A percentile compares a stretch with the other conserved stretches of the same genome.
phyloP scores from a whole-genome alignment of 140 eudicot species.

The Anethum foeniculum region DNA sequence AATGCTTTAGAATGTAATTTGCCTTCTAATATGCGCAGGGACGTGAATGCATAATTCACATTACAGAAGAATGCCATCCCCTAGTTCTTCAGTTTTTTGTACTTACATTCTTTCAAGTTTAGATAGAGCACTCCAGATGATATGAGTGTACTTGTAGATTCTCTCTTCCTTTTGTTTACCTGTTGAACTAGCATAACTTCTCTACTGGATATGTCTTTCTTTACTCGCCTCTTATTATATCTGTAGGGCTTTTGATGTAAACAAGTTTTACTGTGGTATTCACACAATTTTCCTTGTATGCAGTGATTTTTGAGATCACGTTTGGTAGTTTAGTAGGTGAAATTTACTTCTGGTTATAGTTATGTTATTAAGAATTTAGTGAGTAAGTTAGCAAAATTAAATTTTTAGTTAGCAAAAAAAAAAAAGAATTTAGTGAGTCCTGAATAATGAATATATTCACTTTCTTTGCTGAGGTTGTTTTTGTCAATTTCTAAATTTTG shows the following conservation, averaged over 20 bases:
- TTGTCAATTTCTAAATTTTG: not conserved
- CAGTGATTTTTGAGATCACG: not conserved
- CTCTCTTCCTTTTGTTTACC: not conserved
- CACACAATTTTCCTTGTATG: not conserved
- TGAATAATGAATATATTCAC: not conserved
- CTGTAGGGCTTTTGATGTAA: not conserved
- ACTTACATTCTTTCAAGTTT: not conserved
- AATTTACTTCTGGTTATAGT: not conserved
- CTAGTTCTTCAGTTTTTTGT: not conserved
- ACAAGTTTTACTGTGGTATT: not conserved
- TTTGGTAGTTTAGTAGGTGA: not conserved
- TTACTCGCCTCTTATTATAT: not conserved
- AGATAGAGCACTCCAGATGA: not conserved
- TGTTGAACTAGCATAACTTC: not conserved
- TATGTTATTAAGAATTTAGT: not conserved
- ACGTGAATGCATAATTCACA: not conserved
- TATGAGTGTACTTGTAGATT: not conserved
- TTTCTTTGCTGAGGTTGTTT: not conserved
- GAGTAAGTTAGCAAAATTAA: too few species aligned
- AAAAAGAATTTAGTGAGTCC: not conserved
- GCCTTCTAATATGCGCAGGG: not conserved
- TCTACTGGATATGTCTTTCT: not conserved
- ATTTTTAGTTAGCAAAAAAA: too few species aligned
- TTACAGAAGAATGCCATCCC: not conserved
- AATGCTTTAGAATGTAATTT: not conserved